These are phyloP conservation scores for Botryotinia calthae DNA, from an alignment of 2,329 filamentous ascomycete species.

Conservation along the genomic window DNA sequence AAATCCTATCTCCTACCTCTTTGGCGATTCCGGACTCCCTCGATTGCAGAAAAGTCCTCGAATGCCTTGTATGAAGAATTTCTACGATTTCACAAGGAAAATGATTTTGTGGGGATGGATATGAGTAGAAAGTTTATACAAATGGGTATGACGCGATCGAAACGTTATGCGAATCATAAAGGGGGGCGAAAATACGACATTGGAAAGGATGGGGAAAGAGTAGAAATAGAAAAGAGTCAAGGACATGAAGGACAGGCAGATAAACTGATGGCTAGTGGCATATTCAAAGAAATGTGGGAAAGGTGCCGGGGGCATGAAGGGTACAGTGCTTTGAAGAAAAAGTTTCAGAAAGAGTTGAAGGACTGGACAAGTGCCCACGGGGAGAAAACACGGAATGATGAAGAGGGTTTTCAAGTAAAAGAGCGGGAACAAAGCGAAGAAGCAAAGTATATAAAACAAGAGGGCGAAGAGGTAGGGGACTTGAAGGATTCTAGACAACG, in stretches of 20 bases:
- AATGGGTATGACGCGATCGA: conserved; percentile 63
- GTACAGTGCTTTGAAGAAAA: neutral
- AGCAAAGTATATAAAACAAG: neutral
- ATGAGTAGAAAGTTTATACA: conserved; percentile 64
- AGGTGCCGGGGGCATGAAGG: conserved; percentile 3
- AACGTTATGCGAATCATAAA: conserved; percentile 55
- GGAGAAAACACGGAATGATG: neutral
- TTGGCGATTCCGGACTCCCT: conserved; percentile 57
- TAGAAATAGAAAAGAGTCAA: conserved; percentile 43
- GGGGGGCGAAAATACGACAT: conserved; percentile 53
- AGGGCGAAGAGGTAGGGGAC: neutral
- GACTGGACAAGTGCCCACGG: neutral
- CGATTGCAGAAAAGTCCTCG: conserved; percentile 52
- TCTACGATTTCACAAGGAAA: conserved; percentile 47
- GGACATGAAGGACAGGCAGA: conserved; percentile 48
- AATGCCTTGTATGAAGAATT: conserved; percentile 50
- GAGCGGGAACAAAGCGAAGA: neutral
- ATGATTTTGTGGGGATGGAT: conserved; percentile 63
- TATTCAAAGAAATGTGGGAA: conserved; percentile 50
- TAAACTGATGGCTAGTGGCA: conserved; percentile 48
- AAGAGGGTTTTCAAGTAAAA: neutral
- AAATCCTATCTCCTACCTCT: conserved; percentile 57
- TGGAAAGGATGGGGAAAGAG: conserved; percentile 31
- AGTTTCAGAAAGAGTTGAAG: neutral
- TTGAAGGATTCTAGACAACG: neutral